Evolutionary conservation across 2,329 filamentous ascomycete species (phyloP), one percentile per base, ranked within the genome.

Genomic region (Botrytis squamosa): DNA sequence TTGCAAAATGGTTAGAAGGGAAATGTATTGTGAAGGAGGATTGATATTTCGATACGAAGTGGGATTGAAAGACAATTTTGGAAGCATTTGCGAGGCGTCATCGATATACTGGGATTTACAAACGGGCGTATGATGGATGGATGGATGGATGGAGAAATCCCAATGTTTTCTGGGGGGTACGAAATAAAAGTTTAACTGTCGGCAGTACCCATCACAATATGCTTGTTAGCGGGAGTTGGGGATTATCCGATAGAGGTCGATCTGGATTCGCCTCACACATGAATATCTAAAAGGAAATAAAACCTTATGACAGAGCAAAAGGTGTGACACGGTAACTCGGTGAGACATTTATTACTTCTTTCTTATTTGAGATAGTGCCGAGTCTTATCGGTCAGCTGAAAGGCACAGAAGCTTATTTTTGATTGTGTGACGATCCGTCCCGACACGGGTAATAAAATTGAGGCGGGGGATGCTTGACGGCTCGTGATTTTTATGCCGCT

Each of bases 1-100:
- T 88, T 77, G 84, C 86, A 3, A 82, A 84, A 59, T 86, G 85
- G 83, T 74, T 88, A 46, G 87, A 80, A 64, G 72, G 60, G 8
- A 79, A 78, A 65, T 80, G 79, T 46, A 74, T 79, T 29, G 74
- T 75, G 18, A 77, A 76, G 38, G 78, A 78, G 55, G 66, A 73
- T 46, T 73, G 59, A 72, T 6, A 29, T n/a, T 12, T 4, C 25
- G 44, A 49, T 67, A 9, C 60, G n/a, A 0, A 36, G 25, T 22
- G 38, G 10, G 52, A n/a, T 46, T 63, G 68, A n/a, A n/a, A n/a
- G 40, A 16, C 14, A 29, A 22, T 70, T 36, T 70, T 70, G 68
- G 33, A 36, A 38, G 68, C 57, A 70, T 70, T 44, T 70, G 29
- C 68, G 25, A 57, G 55, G 68, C 57, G 38, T 70, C 22, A 44